Percentiles rank a stretch among this genome's conserved stretches.
Conservation (phyloP, 2,329 filamentous ascomycete species). For the Ophiostoma pallidulum region DNA sequence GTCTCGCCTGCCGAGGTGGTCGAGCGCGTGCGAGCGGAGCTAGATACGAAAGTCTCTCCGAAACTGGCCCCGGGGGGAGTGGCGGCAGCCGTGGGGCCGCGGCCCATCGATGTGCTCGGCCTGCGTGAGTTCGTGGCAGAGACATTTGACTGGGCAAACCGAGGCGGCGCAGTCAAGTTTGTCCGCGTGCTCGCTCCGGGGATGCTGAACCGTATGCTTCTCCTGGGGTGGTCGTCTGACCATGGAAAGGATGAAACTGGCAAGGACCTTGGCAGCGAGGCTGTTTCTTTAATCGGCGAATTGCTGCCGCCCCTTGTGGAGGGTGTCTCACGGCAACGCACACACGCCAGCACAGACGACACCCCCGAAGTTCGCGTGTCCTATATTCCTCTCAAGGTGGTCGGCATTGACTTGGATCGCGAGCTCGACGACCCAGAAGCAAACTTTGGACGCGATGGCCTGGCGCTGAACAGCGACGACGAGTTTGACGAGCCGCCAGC, state of each 20-base stretch:
- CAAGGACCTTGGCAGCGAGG: neutral
- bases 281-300: neutral
- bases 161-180: conserved; percentile 73
- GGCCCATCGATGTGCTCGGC: conserved; percentile 52
- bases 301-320: conserved; percentile 40
- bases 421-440: conserved; percentile 44
- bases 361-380: conserved; percentile 69
- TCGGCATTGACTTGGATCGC: conserved; percentile 63
- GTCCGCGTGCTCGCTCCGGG: conserved; percentile 70
- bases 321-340: conserved; percentile 56
- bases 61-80: neutral
- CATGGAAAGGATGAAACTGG: conserved; percentile 16
- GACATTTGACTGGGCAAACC: conserved; percentile 77
- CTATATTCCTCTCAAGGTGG: conserved; percentile 65
- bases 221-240: conserved; percentile 7
- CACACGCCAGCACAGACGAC: conserved; percentile 65
- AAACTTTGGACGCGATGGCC: conserved; percentile 39
- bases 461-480: conserved; percentile 58
- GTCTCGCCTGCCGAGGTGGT: conserved; percentile 58
- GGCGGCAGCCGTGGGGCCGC: conserved; percentile 12
- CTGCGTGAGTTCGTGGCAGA: conserved; percentile 67
- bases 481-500: conserved; percentile 37
- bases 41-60: conserved; percentile 40
- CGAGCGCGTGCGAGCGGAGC: conserved; percentile 42
- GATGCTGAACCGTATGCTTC: conserved; percentile 53